These are phyloP conservation scores for Malassezia pachydermatis DNA, from an alignment of 1,284 basidiomycete genomes.

Conservation along the genomic window DNA sequence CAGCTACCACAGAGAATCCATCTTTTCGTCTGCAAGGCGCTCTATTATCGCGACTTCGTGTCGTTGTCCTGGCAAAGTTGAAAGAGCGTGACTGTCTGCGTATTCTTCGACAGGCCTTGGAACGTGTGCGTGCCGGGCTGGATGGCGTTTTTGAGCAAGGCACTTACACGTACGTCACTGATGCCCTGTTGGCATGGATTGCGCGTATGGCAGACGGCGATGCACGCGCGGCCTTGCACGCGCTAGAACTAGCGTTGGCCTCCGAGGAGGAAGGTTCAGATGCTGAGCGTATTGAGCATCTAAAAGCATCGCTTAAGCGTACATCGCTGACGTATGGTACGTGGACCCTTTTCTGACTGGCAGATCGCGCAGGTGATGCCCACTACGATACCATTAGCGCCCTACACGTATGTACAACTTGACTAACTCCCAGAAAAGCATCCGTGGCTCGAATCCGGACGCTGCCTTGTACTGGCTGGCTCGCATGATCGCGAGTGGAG, in stretches of 20 bases:
- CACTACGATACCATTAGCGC: conserved; percentile 78
- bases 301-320: conserved; percentile 29
- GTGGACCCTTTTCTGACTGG: neutral
- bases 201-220: conserved; percentile 41
- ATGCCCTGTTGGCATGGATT: conserved; percentile 33
- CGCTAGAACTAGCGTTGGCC: conserved; percentile 35
- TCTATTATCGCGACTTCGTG: conserved; percentile 67
- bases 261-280: conserved; percentile 20
- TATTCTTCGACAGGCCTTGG: conserved; percentile 27
- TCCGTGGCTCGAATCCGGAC: conserved; percentile 66
- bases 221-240: conserved; percentile 31
- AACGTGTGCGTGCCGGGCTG: conserved; percentile 21
- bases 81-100: conserved; percentile 25
- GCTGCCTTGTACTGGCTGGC: conserved; percentile 73
- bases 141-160: conserved; percentile 55
- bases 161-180: conserved; percentile 43
- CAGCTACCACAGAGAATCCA: conserved; percentile 85
- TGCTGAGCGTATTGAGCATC: conserved; percentile 5
- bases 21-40: conserved; percentile 64
- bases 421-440: conserved; percentile 54
- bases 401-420: conserved; percentile 52
- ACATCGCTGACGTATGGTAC: conserved; percentile 32
- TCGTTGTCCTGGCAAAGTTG: conserved; percentile 43
- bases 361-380: conserved; percentile 41
- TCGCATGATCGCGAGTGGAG: conserved; percentile 55